These are phyloP conservation scores for Pleurotus eryngii DNA, from an alignment of 768 basidiomycete genomes.

Conservation along the genomic window DNA sequence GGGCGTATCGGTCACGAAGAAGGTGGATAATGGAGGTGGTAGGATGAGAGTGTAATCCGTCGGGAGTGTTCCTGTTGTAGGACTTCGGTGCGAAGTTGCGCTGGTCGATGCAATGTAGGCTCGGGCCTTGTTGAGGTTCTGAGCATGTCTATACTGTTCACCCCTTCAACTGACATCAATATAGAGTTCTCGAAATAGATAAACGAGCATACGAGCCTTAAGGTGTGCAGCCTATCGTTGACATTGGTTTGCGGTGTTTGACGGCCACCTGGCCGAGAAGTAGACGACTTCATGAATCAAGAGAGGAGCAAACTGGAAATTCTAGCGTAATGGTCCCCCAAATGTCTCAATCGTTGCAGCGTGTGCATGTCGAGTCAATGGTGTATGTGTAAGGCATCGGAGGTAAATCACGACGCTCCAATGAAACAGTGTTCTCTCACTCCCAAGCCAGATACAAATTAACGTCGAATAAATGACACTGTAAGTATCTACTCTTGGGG, in stretches of 20 bases:
- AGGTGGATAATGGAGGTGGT: slow-evolving; percentile 26
- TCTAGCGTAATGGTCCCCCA: background rate
- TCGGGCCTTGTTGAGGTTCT: slow-evolving; percentile 46
- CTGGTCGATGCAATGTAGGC: slow-evolving; percentile 22
- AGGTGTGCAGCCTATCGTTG: slow-evolving; percentile 46
- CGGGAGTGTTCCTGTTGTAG: slow-evolving; percentile 5
- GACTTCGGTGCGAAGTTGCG: background rate
- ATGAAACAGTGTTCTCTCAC: background rate
- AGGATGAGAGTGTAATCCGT: slow-evolving; percentile 13
- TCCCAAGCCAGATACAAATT: background rate
- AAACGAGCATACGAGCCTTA: slow-evolving; percentile 36
- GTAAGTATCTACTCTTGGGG: slow-evolving; percentile 52
- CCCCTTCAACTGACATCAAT: slow-evolving; percentile 38
- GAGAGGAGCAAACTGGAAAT: background rate
- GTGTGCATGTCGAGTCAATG: background rate
- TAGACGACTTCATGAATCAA: background rate
- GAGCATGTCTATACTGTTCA: slow-evolving; percentile 66
- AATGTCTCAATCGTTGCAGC: no score
- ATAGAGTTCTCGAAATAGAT: background rate
- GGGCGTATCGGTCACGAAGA: slow-evolving; percentile 43
- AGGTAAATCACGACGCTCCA: no score
- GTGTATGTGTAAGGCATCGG: background rate
- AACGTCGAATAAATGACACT: slow-evolving; percentile 11
- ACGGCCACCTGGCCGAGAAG: background rate
- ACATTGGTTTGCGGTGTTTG: slow-evolving; percentile 22